phyloP scores from a whole-genome alignment of 2,329 filamentous ascomycete species.

The Teratosphaeria zuluensis region DNA sequence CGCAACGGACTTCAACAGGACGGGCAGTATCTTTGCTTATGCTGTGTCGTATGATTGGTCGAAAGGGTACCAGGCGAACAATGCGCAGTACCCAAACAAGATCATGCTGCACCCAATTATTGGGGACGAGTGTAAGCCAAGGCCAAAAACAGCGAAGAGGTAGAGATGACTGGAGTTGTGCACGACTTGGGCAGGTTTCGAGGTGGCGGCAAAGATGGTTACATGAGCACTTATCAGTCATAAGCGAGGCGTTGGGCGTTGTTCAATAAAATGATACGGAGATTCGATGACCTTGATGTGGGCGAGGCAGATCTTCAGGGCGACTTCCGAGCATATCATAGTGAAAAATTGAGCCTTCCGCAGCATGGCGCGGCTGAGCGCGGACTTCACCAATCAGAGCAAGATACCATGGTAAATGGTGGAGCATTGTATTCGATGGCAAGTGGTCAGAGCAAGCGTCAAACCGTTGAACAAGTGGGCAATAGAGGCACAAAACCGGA shows the following conservation, averaged over 20 bases:
- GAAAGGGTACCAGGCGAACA: conserved; percentile 87
- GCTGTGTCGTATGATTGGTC: conserved; percentile 96
- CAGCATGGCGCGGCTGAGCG: too few relatives aligned
- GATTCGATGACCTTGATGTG: background rate
- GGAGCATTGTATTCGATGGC: too few relatives aligned
- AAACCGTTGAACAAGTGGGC: too few relatives aligned
- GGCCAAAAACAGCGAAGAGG: conserved; percentile 39
- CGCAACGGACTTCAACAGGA: conserved; percentile 81
- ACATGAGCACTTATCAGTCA: background rate
- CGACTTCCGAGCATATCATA: background rate
- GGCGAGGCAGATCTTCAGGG: background rate
- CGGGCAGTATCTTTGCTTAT: conserved; percentile 52
- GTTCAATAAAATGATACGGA: background rate
- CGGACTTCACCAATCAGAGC: too few relatives aligned
- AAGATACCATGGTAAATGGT: too few relatives aligned
- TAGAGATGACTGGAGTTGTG: conserved; percentile 13
- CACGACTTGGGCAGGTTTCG: background rate
- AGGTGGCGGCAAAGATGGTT: background rate
- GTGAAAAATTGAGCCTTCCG: too few relatives aligned
- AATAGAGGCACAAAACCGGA: too few relatives aligned
- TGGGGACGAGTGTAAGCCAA: conserved; percentile 42
- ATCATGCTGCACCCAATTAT: conserved; percentile 41
- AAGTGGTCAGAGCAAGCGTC: too few relatives aligned
- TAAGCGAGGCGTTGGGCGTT: background rate
- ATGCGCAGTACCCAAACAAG: conserved; percentile 43